Evolutionary conservation across 202 grass and related monocot species (phyloP).

Genomic region (Panicum virgatum): DNA sequence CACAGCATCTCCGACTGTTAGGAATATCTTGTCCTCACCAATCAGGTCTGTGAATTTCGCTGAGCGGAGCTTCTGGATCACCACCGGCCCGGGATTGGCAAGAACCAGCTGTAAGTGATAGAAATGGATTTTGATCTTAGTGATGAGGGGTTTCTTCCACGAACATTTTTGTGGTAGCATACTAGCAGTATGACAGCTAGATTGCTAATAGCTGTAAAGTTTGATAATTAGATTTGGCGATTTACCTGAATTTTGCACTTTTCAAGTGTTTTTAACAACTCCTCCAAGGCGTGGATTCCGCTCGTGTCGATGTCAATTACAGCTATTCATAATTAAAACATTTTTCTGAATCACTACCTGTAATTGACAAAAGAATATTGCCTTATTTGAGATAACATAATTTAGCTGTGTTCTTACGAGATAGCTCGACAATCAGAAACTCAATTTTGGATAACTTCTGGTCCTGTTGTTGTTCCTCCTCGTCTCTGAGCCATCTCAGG

Average conservation of each 20-base stretch:
- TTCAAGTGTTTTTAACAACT: constrained; percentile 53
- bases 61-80: constrained; percentile 73
- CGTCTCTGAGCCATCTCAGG: constrained; percentile 83
- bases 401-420: constrained; percentile 51
- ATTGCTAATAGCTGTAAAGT: neutral
- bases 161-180: constrained; percentile 1
- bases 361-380: neutral
- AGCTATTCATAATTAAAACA: constrained; percentile 47
- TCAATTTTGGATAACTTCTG: constrained; percentile 46
- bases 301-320: constrained; percentile 90
- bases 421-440: constrained; percentile 77
- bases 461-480: constrained; percentile 59
- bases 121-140: constrained; percentile 3
- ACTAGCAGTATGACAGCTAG: neutral
- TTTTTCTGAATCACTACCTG: neutral
- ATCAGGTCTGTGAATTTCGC: constrained; percentile 65
- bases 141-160: constrained; percentile 1
- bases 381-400: neutral
- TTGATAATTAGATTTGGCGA: neutral
- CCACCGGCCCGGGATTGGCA: constrained; percentile 64
- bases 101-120: constrained; percentile 58
- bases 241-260: constrained; percentile 75
- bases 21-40: constrained; percentile 67
- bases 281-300: constrained; percentile 78
- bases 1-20: constrained; percentile 62